These are phyloP conservation scores for Tylopilus sp. DNA, from an alignment of 1,284 basidiomycete genomes.

Conservation along the genomic window DNA sequence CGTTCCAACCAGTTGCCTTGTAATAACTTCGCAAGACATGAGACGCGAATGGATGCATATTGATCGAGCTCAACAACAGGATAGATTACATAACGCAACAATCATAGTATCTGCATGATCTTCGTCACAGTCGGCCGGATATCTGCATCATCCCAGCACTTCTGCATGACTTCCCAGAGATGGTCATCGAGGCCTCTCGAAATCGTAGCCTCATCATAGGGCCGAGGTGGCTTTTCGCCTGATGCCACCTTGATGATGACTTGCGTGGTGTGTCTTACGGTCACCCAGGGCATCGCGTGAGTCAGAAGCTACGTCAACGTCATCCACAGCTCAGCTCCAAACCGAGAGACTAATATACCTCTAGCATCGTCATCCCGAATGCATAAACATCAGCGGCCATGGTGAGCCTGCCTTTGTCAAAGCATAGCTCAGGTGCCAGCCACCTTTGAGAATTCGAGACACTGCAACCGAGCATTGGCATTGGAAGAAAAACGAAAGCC, in stretches of 20 bases:
- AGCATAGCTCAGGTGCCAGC: constrained; percentile 56
- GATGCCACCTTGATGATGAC: constrained; percentile 44
- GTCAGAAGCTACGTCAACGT: constrained; percentile 42
- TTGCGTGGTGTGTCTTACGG: constrained; percentile 46
- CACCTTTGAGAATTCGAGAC: constrained; percentile 42
- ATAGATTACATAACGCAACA: constrained; percentile 15
- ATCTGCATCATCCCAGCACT: constrained; percentile 42
- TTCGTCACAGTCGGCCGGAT: constrained; percentile 42
- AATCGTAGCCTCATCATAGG: constrained; percentile 33
- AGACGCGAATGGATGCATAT: constrained; percentile 81
- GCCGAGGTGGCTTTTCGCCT: constrained; percentile 43
- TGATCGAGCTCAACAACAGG: background rate
- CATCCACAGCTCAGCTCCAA: background rate
- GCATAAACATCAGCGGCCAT: constrained; percentile 51
- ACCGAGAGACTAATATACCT: constrained; percentile 33
- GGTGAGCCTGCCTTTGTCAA: constrained; percentile 46
- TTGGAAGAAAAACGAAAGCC: background rate
- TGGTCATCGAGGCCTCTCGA: constrained; percentile 45
- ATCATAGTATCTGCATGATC: constrained; percentile 30
- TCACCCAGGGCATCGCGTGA: constrained; percentile 45
- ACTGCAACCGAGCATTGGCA: constrained; percentile 13
- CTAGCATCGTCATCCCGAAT: constrained; percentile 52
- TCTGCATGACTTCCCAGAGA: constrained; percentile 43
- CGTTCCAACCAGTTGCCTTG: constrained; percentile 90
- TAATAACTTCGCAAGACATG: constrained; percentile 90